Base-by-base conservation (phyloP, 1,139 yeast species). In the Protomyces inundatus region DNA sequence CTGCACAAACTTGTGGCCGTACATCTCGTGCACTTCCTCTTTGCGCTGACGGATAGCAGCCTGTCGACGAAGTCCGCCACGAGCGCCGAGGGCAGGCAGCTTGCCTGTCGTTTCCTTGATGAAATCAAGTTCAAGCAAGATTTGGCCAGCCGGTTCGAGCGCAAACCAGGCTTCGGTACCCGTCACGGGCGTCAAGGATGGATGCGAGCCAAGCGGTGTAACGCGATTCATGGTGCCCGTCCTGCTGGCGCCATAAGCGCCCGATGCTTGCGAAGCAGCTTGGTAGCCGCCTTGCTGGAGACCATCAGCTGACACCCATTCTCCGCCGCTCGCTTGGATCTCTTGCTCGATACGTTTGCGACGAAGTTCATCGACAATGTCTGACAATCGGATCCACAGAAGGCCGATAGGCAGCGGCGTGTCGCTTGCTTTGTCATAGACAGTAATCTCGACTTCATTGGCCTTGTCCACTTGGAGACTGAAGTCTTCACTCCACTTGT, bases 21-120 rank as follows among this genome's bases (percentile, higher is more conserved):
- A 96, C 72, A 93, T 95, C 75, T 91, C 97, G 73, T 85, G 90
- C 1, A 93, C 90, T 72, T 91, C 97, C 73, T 91, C 98, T 72
- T 91, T 91, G 79, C 89, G 85, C 76, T 90, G 95, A 72, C 97
- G 87, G 69, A 93, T 93, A 67, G 98, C 98, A 77, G 98, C 98
- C 74, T 91, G 97, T 80, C 98, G 96, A 30, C 97, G 98, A 68
- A 93, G 82, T 0, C 89, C 90, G 23, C 88, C 90, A 61, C 82
- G 82, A 55, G 76, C 79, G 40, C 48, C 62, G 9, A 52, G 33
- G 55, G 77, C 71, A 66, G 77, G 68, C 61, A 81, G 73, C 61
- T 76, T 76, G 36, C 78, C 79, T 37, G 81, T 79, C 64, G 81
- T 82, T 1, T 84, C 74, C 72, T 91, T 91, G 65, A 87, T 89